Conservation (phyloP, 2,329 filamentous ascomycete genomes). For the Ophiosphaerella korrae region DNA sequence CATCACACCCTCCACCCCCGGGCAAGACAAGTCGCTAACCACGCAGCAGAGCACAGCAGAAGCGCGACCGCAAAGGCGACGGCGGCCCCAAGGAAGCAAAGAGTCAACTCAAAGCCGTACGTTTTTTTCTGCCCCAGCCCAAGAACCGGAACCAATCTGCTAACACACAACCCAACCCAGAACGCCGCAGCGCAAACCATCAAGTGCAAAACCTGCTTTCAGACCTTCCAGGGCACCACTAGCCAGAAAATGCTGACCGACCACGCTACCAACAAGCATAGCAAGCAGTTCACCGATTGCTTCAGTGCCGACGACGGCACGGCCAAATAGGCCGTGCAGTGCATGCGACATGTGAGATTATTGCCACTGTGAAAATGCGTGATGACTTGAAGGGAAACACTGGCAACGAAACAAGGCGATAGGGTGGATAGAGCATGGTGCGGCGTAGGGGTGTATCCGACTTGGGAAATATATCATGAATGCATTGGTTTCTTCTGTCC, state of each 20-base stretch:
- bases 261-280: constrained; percentile 78
- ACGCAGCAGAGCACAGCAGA: constrained; percentile 41
- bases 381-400: no score
- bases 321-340: constrained; percentile 21
- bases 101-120: constrained; percentile 44
- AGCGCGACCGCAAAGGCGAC: constrained; percentile 44
- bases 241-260: constrained; percentile 72
- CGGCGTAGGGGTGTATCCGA: no score
- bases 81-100: constrained; percentile 41
- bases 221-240: constrained; percentile 78
- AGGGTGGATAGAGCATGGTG: no score
- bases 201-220: constrained; percentile 77
- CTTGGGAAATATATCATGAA: no score
- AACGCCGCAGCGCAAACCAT: constrained; percentile 77
- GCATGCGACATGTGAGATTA: neutral
- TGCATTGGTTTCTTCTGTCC: no score
- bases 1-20: neutral
- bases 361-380: no score
- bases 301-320: constrained; percentile 56
- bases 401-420: no score
- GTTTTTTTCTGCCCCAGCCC: constrained; percentile 7
- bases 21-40: constrained; percentile 21
- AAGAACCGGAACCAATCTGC: neutral
- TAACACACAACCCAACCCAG: constrained; percentile 47
- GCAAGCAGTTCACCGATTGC: constrained; percentile 72